Evolutionary conservation across 495 filamentous ascomycete species (phyloP).

Genomic region (Rhizodiscina lignyota): DNA sequence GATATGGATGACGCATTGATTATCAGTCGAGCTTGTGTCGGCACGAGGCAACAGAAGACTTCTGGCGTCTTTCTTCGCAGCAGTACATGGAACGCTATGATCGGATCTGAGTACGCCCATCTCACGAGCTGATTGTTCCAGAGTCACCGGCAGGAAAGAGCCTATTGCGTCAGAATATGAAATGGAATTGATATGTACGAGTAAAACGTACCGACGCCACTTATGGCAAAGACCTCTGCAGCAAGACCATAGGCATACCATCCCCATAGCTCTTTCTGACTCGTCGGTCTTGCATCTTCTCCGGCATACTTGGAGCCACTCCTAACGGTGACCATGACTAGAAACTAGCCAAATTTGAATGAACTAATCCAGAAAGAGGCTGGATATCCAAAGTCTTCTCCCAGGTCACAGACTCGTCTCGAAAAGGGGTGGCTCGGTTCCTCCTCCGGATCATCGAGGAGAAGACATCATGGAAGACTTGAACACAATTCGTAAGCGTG

Average conservation of each 20-base stretch:
- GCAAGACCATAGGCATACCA: constrained; percentile 10
- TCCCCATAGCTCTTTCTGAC: constrained; percentile 6
- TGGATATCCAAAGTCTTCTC: too few species aligned
- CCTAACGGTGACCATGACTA: too few species aligned
- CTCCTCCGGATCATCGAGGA: too few species aligned
- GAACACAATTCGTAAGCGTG: too few species aligned
- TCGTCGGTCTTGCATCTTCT: constrained; percentile 9
- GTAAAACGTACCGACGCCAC: constrained; percentile 9
- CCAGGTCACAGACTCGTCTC: too few species aligned
- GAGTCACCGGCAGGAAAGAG: constrained; percentile 55
- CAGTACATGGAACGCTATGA: constrained; percentile 45
- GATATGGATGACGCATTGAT: constrained; percentile 30
- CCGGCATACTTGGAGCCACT: constrained; percentile 16
- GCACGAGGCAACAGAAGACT: too few species aligned
- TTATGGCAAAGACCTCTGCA: constrained; percentile 12
- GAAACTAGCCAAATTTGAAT: too few species aligned
- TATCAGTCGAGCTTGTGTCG: constrained; percentile 4
- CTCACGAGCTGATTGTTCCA: constrained; percentile 82
- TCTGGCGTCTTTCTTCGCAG: too few species aligned
- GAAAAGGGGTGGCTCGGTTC: too few species aligned
- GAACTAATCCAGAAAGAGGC: too few species aligned
- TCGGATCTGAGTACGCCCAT: constrained; percentile 71
- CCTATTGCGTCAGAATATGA: constrained; percentile 5
- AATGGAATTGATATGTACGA: neutral
- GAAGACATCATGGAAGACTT: too few species aligned